Base-by-base conservation (phyloP, 331 rosid genomes). In the Quercus tomentella region DNA sequence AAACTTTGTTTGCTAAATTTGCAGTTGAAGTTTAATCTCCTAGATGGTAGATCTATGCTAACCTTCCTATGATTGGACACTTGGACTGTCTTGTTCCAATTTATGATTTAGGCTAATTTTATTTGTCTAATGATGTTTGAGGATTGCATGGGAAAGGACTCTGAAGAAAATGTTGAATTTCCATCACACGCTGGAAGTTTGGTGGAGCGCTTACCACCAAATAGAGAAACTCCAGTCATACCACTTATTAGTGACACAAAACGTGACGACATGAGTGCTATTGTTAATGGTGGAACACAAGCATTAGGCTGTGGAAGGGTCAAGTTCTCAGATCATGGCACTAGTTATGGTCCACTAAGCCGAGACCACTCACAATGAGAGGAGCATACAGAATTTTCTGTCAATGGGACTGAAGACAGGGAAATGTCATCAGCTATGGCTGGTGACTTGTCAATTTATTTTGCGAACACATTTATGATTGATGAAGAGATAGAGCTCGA, bases 401-500 rank as follows among this genome's bases (percentile, higher is more conserved):
- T 56, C 74, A 61, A 68, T 74, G 85, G 81, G 79, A 55, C 77
- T 81, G 84, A 81, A 81, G 88, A 86, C 78, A 58, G 49, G 57
- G 84, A 81, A 74, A 79, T 23, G 70, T 88, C 78, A 14, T 81
- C 87, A 65, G 89, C 79, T 22, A 35, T 81, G 73, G 84, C 82
- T 76, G 86, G 74, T 51, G 91, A 88, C 43, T 87, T 87, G 55
- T 85, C 92, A 10, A 86, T 84, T 84, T 94, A 93, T 87, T 95
- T 95, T 84, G 83, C 89, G 56, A 88, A 87, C 82, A 91, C 99
- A 62, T 95, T 95, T 86, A 84, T 95, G 99, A 92, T 95, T 12
- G 99, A 95, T 77, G 99, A 95, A 84, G 99, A 95, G 88, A 87
- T 95, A n/a, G 99, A 95, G 81, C 84, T 90, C 23, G 98, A 93